Evolutionary conservation across 75 land plant species (phyloP), one percentile per base, ranked within the genome.

Genomic region (Chamaecyparis obtusa): DNA sequence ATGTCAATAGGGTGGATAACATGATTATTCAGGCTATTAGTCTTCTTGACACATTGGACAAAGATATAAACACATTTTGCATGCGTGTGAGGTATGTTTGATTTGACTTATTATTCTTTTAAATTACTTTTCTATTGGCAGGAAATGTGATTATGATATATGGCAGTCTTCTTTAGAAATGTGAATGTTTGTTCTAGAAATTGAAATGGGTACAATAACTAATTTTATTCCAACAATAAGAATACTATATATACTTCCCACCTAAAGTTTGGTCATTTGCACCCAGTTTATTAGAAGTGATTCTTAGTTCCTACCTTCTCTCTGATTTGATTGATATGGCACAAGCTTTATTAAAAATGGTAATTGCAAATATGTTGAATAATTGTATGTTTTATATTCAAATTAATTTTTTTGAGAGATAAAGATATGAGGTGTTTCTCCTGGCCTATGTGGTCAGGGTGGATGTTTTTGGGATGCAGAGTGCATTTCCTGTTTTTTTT

Each of bases 11-110:
- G 84, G 94, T 95, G 15, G 99, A 98, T 81, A 96, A 94, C 83
- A 98, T 98, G 99, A 94, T 98, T 76, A 98, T 98, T 74, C 99
- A 98, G 87, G 97, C 99, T 3, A 98, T 97, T 33, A 95, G 93
- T 75, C 90, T 97, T 51, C 92, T 98, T 55, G 99, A 98, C 85
- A 95, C 97, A 21, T 94, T 98, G 39, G 99, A 98, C 87, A 98
- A 98, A 76, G 99, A 97, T 86, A 88, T 98, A 84, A 98, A 98
- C 83, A 94, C 99, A 21, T 97, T 97, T 86, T 91, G 94, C 57
- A 98, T 97, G 99, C 93, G 99, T 89, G 95, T 95, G 83, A 95
- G 98, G 99, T 98, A 64, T 87, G 27, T 41, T 1, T 76, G 21
- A 9, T 41, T 82, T 49, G 14, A 3, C 43, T 2, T 86, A 15